Evolutionary conservation across 2,329 filamentous ascomycete genomes (phyloP).

Genomic region (Fusarium beomiforme): DNA sequence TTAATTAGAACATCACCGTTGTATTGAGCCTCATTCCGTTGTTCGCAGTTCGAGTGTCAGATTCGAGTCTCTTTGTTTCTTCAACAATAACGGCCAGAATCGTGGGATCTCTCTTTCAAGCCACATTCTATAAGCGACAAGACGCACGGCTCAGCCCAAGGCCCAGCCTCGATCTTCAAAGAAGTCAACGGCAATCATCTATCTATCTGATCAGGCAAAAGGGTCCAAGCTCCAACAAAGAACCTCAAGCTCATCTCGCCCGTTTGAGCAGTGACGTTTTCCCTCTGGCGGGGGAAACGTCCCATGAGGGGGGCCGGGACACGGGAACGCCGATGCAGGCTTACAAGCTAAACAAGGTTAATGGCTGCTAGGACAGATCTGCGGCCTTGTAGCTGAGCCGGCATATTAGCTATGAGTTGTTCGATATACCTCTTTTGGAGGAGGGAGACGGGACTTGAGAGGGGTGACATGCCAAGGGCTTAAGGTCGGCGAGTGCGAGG

Average conservation of each 20-base stretch:
- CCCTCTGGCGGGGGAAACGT: conserved; percentile 6
- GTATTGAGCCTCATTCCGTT: neutral
- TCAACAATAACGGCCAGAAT: neutral
- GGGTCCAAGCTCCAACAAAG: conserved; percentile 16
- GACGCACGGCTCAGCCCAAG: conserved; percentile 18
- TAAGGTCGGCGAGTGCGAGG: conserved; percentile 30
- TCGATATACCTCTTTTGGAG: conserved; percentile 1
- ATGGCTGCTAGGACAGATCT: conserved; percentile 32
- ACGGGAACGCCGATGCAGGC: conserved; percentile 38
- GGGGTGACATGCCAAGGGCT: neutral
- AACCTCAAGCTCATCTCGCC: conserved; percentile 1
- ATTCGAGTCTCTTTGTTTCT: conserved; percentile 2
- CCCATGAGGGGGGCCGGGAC: neutral
- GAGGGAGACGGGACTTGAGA: neutral
- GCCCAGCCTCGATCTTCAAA: conserved; percentile 9
- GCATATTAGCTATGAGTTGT: conserved; percentile 14
- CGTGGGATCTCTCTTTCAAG: conserved; percentile 7
- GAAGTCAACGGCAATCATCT: neutral
- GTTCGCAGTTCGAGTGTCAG: neutral
- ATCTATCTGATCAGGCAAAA: neutral
- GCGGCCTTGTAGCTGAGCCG: conserved; percentile 40
- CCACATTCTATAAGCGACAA: neutral
- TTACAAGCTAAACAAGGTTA: conserved; percentile 29
- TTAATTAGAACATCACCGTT: neutral
- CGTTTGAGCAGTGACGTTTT: conserved; percentile 22